These are phyloP conservation scores for Fusarium siculi DNA, from an alignment of 2,329 filamentous ascomycete species.

Conservation along the genomic window DNA sequence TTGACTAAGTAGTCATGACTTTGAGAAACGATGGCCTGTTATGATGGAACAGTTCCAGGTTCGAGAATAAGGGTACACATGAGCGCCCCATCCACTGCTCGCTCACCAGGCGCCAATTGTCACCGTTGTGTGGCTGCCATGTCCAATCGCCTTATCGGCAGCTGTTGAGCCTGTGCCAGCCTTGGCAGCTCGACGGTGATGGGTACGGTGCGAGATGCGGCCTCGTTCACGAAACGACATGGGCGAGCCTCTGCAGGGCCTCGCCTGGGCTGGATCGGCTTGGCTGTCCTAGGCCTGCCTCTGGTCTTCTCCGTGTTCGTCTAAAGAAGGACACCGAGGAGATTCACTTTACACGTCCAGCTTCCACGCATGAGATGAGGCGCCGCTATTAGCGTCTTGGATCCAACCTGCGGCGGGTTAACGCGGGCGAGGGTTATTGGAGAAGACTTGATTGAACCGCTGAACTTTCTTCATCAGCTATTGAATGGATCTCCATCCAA, in stretches of 20 bases:
- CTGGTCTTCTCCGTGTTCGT: constrained; percentile 24
- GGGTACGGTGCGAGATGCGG: constrained; percentile 33
- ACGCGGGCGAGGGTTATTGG: constrained; percentile 36
- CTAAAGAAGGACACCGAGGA: constrained; percentile 23
- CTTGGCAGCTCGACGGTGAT: constrained; percentile 30
- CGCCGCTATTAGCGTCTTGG: constrained; percentile 36
- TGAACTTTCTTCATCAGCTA: constrained; percentile 19
- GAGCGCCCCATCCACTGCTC: constrained; percentile 24
- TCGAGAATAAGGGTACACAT: constrained; percentile 22
- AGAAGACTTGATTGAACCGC: neutral
- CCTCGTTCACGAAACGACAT: constrained; percentile 19
- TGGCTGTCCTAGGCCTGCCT: constrained; percentile 29
- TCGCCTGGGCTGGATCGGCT: constrained; percentile 40
- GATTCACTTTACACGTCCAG: constrained; percentile 22
- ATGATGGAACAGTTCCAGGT: constrained; percentile 36
- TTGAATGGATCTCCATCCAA: constrained; percentile 11
- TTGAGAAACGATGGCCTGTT: constrained; percentile 33
- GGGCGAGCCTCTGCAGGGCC: constrained; percentile 31
- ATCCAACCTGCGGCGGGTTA: constrained; percentile 41
- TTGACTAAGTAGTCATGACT: constrained; percentile 15
- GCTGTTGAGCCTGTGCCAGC: constrained; percentile 37
- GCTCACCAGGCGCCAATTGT: constrained; percentile 23
- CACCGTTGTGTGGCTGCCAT: constrained; percentile 31
- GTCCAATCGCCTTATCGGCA: constrained; percentile 47
- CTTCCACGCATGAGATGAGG: constrained; percentile 38